A percentile compares a stretch with the other conserved stretches of the same genome.
Evolutionary conservation across 2,329 filamentous ascomycete species (phyloP).

Genomic region (Domatiomyces globalis): DNA sequence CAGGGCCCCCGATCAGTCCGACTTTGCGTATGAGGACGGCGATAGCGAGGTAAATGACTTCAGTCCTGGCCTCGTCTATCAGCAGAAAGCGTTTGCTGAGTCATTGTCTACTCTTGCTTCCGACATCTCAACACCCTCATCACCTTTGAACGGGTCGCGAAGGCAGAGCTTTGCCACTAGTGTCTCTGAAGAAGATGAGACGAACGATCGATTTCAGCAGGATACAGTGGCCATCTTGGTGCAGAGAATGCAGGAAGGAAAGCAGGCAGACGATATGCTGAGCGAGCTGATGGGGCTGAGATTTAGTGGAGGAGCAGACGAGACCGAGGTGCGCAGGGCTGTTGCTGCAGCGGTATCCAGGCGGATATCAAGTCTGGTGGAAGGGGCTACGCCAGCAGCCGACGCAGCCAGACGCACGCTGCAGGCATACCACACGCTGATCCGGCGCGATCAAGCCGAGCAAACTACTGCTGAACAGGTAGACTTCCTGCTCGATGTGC

Average conservation of each 20-base stretch:
- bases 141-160: constrained; percentile 37
- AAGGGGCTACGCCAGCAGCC: constrained; percentile 43
- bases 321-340: constrained; percentile 73
- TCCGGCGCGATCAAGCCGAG: constrained; percentile 47
- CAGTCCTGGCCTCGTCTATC: constrained; percentile 35
- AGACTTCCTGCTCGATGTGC: constrained; percentile 68
- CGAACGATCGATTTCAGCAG: constrained; percentile 56
- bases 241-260: constrained; percentile 62
- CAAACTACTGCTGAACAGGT: constrained; percentile 54
- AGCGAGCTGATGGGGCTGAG: constrained; percentile 89
- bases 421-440: constrained; percentile 47
- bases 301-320: constrained; percentile 78
- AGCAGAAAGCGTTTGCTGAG: constrained; percentile 34
- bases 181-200: constrained; percentile 47
- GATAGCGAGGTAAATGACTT: constrained; percentile 47
- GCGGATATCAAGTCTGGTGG: constrained; percentile 58
- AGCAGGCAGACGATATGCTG: constrained; percentile 69
- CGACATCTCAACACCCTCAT: constrained; percentile 31
- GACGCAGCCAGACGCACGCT: constrained; percentile 50
- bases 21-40: constrained; percentile 48
- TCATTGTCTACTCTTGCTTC: constrained; percentile 54
- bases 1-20: neutral
- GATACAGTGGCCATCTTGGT: constrained; percentile 79
- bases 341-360: constrained; percentile 76
- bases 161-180: constrained; percentile 61